phyloP scores from a whole-genome alignment of 2,329 filamentous ascomycete species.

The Exophiala dermatitidis region DNA sequence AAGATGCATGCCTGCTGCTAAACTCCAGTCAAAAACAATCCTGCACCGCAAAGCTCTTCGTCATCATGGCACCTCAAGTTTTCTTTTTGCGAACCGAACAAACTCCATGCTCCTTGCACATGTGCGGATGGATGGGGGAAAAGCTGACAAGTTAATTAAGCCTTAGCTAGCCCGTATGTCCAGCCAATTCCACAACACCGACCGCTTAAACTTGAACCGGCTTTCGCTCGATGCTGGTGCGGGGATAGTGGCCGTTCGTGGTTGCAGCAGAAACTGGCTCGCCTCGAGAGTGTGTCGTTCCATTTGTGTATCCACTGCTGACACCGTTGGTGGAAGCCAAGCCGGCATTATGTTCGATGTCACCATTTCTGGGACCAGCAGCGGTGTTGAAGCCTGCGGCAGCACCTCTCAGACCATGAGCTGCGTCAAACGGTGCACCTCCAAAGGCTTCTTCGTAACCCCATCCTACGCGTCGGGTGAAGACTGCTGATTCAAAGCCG shows the following conservation, averaged over 20 bases:
- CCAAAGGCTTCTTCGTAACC: constrained; percentile 41
- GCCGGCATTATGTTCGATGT: constrained; percentile 19
- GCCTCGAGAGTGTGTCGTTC: background rate
- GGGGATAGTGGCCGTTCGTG: constrained; percentile 7
- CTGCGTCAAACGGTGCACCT: constrained; percentile 40
- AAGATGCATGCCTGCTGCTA: too few species aligned
- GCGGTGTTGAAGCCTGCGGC: constrained; percentile 21
- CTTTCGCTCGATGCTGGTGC: constrained; percentile 17
- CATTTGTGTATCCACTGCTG: background rate
- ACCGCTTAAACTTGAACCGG: constrained; percentile 3
- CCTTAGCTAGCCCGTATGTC: too few species aligned
- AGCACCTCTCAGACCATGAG: constrained; percentile 22
- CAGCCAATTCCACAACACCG: too few species aligned
- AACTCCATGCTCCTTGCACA: too few species aligned
- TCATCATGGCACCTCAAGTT: too few species aligned
- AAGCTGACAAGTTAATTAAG: too few species aligned
- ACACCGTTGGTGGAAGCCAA: constrained; percentile 1
- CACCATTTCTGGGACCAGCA: constrained; percentile 11
- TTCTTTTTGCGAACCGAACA: too few species aligned
- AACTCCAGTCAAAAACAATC: too few species aligned
- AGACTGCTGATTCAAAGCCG: constrained; percentile 49
- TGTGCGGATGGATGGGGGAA: too few species aligned
- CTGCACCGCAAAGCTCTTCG: too few species aligned
- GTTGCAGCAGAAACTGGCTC: background rate
- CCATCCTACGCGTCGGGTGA: constrained; percentile 56